Evolutionary conservation across 306 rosid genomes (phyloP).

Genomic region (Castanospermum australe): DNA sequence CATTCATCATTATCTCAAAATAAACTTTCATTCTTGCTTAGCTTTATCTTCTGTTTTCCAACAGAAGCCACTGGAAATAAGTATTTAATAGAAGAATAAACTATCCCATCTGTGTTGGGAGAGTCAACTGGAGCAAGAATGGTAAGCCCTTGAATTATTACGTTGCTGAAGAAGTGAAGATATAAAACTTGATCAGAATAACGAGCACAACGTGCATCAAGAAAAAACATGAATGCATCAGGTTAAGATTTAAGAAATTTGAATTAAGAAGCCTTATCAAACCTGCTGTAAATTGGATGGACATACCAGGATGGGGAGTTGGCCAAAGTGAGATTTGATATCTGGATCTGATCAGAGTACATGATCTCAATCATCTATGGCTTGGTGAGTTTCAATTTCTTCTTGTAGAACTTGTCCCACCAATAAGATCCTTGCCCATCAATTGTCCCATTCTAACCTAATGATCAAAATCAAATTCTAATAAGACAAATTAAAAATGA

Average conservation of each 20-base stretch:
- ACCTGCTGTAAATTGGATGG: constrained; percentile 69
- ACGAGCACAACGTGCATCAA: background rate
- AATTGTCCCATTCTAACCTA: constrained; percentile 85
- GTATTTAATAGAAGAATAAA: background rate
- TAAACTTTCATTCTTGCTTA: background rate
- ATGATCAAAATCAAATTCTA: constrained; percentile 9
- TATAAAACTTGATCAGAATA: background rate
- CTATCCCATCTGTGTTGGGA: constrained; percentile 82
- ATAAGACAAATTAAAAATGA: background rate
- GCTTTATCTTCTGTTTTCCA: background rate
- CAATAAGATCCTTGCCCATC: constrained; percentile 82
- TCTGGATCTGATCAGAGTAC: constrained; percentile 55
- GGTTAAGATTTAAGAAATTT: background rate
- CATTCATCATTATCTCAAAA: background rate
- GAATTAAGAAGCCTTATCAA: background rate
- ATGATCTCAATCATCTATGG: constrained; percentile 62
- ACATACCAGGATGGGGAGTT: constrained; percentile 73
- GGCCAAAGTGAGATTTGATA: constrained; percentile 55
- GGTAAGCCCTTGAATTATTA: constrained; percentile 52
- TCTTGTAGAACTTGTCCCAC: constrained; percentile 56
- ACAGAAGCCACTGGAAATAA: background rate
- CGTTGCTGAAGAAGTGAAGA: constrained; percentile 50
- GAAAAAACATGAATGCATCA: background rate
- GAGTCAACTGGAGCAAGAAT: constrained; percentile 65
- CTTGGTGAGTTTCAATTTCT: constrained; percentile 30